phyloP scores from a whole-genome alignment of 2,329 filamentous ascomycete genomes.

The Dactylella cylindrospora region DNA sequence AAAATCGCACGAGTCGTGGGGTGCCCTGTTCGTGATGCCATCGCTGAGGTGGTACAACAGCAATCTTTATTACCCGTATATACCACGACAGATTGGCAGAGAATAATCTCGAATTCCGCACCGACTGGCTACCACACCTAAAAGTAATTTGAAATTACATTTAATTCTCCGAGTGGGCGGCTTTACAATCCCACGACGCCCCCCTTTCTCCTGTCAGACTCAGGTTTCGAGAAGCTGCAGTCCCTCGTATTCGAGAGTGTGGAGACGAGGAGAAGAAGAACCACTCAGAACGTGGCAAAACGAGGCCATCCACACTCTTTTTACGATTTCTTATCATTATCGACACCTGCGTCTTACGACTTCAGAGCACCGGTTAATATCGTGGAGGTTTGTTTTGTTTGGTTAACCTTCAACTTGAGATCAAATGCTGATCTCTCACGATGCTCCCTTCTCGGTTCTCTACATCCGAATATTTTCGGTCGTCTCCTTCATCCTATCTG shows the following conservation, averaged over 20 bases:
- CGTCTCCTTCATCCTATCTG: conserved; percentile 18
- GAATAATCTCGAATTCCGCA: conserved; percentile 20
- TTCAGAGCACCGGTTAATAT: no score
- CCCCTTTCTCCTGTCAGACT: conserved; percentile 1
- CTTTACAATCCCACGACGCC: no score
- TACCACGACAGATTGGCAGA: conserved; percentile 10
- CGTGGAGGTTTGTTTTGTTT: no score
- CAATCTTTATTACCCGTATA: conserved; percentile 24
- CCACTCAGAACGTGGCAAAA: conserved; percentile 21
- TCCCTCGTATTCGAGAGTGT: conserved; percentile 6
- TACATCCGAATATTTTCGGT: conserved; percentile 35
- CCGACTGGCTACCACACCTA: no score
- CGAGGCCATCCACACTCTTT: no score
- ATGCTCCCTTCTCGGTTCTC: conserved; percentile 35
- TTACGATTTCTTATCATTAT: no score
- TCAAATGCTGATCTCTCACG: conserved; percentile 41
- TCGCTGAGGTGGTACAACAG: conserved; percentile 35
- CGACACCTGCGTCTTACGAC: no score
- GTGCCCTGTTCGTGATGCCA: conserved; percentile 36
- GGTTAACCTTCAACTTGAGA: conserved; percentile 9
- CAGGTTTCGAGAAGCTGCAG: conserved; percentile 9
- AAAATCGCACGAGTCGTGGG: conserved; percentile 18
- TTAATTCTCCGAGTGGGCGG: conserved; percentile 24
- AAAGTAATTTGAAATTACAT: conserved; percentile 25
- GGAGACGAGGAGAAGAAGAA: conserved; percentile 9